Evolutionary conservation across 108 stramenopile species (phyloP).

Genomic region (Cyclotella cryptica): DNA sequence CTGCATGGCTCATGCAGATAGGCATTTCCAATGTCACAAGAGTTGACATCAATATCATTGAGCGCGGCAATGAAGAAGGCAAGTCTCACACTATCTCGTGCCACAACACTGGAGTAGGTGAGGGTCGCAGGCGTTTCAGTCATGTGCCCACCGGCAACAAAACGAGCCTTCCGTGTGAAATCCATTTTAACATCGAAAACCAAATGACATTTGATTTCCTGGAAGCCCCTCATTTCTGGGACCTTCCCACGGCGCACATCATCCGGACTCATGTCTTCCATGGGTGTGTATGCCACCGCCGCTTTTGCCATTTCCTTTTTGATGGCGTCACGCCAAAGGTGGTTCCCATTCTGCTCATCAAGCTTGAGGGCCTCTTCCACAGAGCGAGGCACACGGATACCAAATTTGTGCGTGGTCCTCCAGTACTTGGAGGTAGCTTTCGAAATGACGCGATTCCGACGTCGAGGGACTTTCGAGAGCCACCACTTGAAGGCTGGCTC

Average conservation of each 20-base stretch:
- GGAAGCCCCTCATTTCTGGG: neutral
- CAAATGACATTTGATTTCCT: conserved; percentile 39
- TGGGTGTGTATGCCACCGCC: no score
- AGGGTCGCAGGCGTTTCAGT: conserved; percentile 37
- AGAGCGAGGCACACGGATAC: conserved; percentile 40
- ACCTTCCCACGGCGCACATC: neutral
- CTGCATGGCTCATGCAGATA: conserved; percentile 52
- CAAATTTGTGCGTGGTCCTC: conserved; percentile 52
- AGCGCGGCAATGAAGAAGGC: conserved; percentile 56
- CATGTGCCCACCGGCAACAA: conserved; percentile 39
- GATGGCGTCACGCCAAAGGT: conserved; percentile 18
- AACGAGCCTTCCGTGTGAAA: conserved; percentile 49
- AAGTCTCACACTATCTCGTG: conserved; percentile 47
- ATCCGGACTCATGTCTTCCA: conserved; percentile 1
- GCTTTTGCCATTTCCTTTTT: conserved; percentile 45
- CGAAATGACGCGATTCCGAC: conserved; percentile 29
- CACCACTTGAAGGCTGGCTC: conserved; percentile 69
- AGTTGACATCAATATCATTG: conserved; percentile 52
- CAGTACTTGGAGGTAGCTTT: conserved; percentile 34
- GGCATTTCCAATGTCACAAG: conserved; percentile 53
- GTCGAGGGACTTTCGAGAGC: no score
- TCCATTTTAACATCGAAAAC: conserved; percentile 63
- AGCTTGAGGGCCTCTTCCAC: conserved; percentile 15
- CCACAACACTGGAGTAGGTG: conserved; percentile 37
- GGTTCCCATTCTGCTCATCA: conserved; percentile 10